Conservation (phyloP, 805 yeast species). For the Yarrowia sp. region DNA sequence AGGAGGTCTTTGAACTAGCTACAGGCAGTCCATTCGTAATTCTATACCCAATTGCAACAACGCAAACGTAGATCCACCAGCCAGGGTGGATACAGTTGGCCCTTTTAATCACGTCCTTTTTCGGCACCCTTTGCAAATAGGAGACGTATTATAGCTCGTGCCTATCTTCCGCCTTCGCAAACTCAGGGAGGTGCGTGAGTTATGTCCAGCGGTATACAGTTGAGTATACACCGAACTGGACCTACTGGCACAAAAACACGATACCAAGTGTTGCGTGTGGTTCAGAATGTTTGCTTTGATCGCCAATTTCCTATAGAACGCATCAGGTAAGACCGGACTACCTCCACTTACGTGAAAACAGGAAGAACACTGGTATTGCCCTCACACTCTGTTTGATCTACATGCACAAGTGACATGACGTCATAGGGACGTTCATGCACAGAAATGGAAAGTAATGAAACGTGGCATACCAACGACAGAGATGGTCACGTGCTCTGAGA, state of each 20-base stretch:
- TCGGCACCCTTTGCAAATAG: neutral
- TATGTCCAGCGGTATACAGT: neutral
- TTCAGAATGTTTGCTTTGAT: too few species aligned
- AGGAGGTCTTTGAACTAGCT: too few species aligned
- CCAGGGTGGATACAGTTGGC: slow-evolving; percentile 4
- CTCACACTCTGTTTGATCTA: neutral
- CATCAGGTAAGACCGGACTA: too few species aligned
- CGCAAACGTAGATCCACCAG: neutral
- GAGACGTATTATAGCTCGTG: neutral
- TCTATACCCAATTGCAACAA: neutral
- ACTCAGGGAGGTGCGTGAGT: neutral
- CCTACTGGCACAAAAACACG: too few species aligned
- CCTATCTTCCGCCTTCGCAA: neutral
- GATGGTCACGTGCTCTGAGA: neutral
- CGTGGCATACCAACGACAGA: neutral
- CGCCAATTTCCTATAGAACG: too few species aligned
- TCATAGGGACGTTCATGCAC: slow-evolving; percentile 10
- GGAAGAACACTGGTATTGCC: neutral
- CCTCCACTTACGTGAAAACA: too few species aligned
- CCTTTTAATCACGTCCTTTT: neutral
- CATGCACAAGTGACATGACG: slow-evolving; percentile 6
- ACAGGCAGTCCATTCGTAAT: too few species aligned
- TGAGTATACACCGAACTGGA: too few species aligned
- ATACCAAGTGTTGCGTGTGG: neutral
- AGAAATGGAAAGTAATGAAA: neutral